Evolutionary conservation across 163 green algal species (phyloP), one percentile per base, ranked within the genome.

Genomic region (Scenedesmus sp.): DNA sequence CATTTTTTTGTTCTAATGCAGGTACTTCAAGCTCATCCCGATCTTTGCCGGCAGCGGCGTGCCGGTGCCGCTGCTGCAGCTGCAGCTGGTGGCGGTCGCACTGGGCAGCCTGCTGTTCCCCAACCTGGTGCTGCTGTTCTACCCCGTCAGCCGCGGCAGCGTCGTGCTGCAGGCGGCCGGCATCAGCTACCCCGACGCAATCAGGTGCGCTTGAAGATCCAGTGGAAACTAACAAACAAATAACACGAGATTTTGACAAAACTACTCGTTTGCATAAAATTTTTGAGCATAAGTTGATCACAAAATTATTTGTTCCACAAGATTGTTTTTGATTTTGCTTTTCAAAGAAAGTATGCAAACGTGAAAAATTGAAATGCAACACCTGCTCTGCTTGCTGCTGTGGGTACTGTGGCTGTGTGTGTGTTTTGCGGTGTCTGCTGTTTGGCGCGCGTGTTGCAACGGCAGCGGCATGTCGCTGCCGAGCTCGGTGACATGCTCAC

Each of bases 71-170:
- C 37, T 44, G 42, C 83, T 88, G 30, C 83, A 81, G 42, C 16
- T 88, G 46, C 16, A 37, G 59, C 37, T 81, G 35, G 37, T 81
- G 22, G 37, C 59, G 0, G 83, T 88, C 18, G 83, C 59, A 30
- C 59, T 88, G 15, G 56, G 83, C 37, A 43, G 37, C 33, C 59
- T 88, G 83, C 83, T 88, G 59, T 88, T 81, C 10, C 84, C 79
- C 26, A 91, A 91, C 59, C 49, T 87, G 78, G 56, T 89, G 37
- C 35, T 92, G 46, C 81, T 92, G 81, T 92, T 92, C 68, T 92
- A 86, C 80, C 88, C 81, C 0, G 24, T 89, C 42, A 86, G 10
- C 22, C 35, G 88, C 0, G 88, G 88, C 16, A 56, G 35, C 9
- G 49, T 85, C 22, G 59, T 92, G 33, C 49, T 92, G 79, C 44